Evolutionary conservation across 345 rosid species (phyloP).

Genomic region (Lenwebbia sp.): DNA sequence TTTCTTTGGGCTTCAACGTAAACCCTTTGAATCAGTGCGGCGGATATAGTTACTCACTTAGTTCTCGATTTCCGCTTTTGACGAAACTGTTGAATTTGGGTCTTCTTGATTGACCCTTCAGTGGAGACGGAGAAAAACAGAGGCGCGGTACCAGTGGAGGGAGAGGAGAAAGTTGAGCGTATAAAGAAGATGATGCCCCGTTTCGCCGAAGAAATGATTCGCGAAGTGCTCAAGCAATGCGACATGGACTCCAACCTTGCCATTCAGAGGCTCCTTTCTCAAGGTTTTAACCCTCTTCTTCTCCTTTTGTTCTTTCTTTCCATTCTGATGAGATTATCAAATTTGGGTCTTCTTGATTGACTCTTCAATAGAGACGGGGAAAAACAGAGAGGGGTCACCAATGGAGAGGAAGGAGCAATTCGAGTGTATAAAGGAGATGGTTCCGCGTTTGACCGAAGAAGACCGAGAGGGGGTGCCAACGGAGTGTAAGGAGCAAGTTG

Average conservation of each 20-base stretch:
- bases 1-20: not conserved
- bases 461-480: not conserved
- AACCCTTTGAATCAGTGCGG: not conserved
- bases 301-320: not conserved
- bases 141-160: not conserved
- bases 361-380: not conserved
- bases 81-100: not conserved
- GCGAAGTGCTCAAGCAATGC: not conserved
- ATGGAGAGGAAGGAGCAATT: not conserved
- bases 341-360: not conserved
- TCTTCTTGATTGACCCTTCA: not conserved
- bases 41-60: not conserved
- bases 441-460: not conserved
- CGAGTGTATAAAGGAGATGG: not conserved
- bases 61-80: not conserved
- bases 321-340: not conserved
- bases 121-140: not conserved
- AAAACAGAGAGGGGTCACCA: not conserved
- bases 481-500: not conserved
- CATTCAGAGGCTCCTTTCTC: not conserved
- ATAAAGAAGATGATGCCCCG: not conserved
- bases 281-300: not conserved
- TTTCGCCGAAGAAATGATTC: not conserved
- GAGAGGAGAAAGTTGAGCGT: not conserved
- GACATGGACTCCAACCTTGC: not conserved